Percentiles rank a stretch among this genome's conserved stretches.
phyloP scores from a whole-genome alignment of 2,329 filamentous ascomycete genomes.

The Hypomyces rosellus region DNA sequence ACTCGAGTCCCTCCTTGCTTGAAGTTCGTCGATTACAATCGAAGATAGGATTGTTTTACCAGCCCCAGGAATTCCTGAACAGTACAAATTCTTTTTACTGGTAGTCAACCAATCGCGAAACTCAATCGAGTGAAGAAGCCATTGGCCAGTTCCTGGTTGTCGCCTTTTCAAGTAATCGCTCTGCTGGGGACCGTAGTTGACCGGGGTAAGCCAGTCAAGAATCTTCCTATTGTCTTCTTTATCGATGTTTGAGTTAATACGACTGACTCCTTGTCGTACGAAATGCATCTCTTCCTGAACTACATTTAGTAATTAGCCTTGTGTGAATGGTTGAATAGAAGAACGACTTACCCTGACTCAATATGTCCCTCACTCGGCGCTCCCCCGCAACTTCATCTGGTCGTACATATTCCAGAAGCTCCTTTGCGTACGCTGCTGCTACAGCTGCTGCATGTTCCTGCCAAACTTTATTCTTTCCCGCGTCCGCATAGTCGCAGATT shows the following conservation, averaged over 20 bases:
- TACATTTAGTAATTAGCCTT: no score
- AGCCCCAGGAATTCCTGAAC: slow-evolving; percentile 40
- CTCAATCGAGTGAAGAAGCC: slow-evolving; percentile 35
- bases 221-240: neutral
- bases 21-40: slow-evolving; percentile 36
- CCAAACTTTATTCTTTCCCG: slow-evolving; percentile 32
- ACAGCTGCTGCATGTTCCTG: slow-evolving; percentile 28
- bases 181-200: slow-evolving; percentile 33
- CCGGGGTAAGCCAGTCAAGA: slow-evolving; percentile 16
- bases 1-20: neutral
- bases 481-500: slow-evolving; percentile 35
- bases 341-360: no score
- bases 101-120: slow-evolving; percentile 28
- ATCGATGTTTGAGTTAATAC: neutral
- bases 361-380: no score
- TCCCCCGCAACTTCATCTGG: no score
- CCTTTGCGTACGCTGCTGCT: slow-evolving; percentile 25
- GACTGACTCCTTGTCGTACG: no score
- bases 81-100: slow-evolving; percentile 32
- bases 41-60: slow-evolving; percentile 43
- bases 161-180: slow-evolving; percentile 24
- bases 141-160: slow-evolving; percentile 36
- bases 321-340: no score
- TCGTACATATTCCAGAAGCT: slow-evolving; percentile 1
- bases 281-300: no score